Evolutionary conservation across 768 basidiomycete genomes (phyloP), one percentile per base, ranked within the genome.

Genomic region (Leucogyrophana mollusca): DNA sequence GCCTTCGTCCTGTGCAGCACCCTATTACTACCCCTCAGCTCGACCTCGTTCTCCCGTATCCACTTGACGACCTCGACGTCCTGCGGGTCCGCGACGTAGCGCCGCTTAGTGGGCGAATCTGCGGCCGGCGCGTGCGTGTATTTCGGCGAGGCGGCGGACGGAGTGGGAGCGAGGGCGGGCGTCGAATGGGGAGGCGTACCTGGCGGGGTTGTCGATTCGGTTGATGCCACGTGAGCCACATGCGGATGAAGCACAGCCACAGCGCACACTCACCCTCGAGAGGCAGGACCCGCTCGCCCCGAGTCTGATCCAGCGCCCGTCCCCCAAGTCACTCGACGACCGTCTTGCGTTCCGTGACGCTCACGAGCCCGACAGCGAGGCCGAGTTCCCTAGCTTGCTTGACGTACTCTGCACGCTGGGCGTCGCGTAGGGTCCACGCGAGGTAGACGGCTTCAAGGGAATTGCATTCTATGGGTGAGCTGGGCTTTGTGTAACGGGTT

Each of bases 11-110:
- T 92, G 23, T 90, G 76, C 9, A 98, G 66, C 1, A 94, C 88
- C 0, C 87, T 85, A 50, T 80, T 94, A 41, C 91, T 75, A 64
- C 95, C 90, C 44, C 79, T 73, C n/a, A 94, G 73, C 62, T 93
- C 87, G n/a, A 90, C 73, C 55, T 91, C 87, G 46, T 79, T 81
- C 59, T 72, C 71, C 59, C 62, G n/a, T n/a, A n/a, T n/a, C n/a
- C n/a, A n/a, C n/a, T n/a, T n/a, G n/a, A n/a, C n/a, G n/a, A n/a
- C n/a, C n/a, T n/a, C n/a, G n/a, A n/a, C n/a, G n/a, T n/a, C n/a
- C n/a, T n/a, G n/a, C n/a, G n/a, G n/a, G n/a, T 97, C 89, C 0
- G 88, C 73, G 10, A 87, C 80, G 57, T 95, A 94, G 22, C 84
- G 79, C 43, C 87, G 74, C 66, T 94, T 95, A 16, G 73, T 55